A percentile compares a stretch with the other conserved stretches of the same genome.
Conservation (phyloP, 331 rosid genomes). For the Malus hybrid region DNA sequence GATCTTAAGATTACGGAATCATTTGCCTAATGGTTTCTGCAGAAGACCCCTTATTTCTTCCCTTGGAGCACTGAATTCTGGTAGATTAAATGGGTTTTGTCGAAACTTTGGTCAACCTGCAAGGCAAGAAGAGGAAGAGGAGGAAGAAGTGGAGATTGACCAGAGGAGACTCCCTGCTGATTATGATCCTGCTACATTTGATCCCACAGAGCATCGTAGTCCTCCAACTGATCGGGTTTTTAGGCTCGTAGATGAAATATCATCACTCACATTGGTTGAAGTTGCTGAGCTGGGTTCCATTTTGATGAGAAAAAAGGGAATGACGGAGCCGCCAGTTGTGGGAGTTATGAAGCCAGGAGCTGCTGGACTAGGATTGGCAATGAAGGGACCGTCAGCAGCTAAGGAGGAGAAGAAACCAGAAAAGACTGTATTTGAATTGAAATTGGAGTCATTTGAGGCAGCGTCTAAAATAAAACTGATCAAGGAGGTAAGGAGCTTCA, state of each 20-base stretch:
- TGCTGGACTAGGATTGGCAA: constrained; percentile 42
- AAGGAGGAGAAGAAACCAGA: constrained; percentile 72
- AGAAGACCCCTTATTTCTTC: constrained; percentile 1
- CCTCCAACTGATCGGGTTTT: constrained; percentile 72
- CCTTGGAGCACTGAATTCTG: constrained; percentile 6
- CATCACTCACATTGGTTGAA: constrained; percentile 65
- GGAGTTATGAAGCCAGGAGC: constrained; percentile 65
- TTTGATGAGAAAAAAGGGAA: constrained; percentile 52
- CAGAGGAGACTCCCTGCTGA: constrained; percentile 82
- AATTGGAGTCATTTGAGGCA: constrained; percentile 66
- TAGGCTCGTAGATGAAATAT: constrained; percentile 64
- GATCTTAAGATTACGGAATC: constrained; percentile 38
- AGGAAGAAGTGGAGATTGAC: constrained; percentile 69
- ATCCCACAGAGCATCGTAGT: constrained; percentile 54
- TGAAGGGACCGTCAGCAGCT: constrained; percentile 33
- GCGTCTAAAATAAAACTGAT: constrained; percentile 68
- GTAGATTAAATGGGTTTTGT: constrained; percentile 18
- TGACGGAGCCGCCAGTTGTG: constrained; percentile 41
- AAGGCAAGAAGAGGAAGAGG: constrained; percentile 50
- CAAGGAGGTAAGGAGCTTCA: constrained; percentile 73
- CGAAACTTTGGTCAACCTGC: constrained; percentile 55
- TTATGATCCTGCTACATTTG: constrained; percentile 68
- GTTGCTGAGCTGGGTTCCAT: constrained; percentile 56
- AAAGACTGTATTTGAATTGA: constrained; percentile 61
- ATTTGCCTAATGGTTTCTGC: constrained; percentile 28